Evolutionary conservation across 495 filamentous ascomycete species (phyloP).

Genomic region (Lichenothelia convexa): DNA sequence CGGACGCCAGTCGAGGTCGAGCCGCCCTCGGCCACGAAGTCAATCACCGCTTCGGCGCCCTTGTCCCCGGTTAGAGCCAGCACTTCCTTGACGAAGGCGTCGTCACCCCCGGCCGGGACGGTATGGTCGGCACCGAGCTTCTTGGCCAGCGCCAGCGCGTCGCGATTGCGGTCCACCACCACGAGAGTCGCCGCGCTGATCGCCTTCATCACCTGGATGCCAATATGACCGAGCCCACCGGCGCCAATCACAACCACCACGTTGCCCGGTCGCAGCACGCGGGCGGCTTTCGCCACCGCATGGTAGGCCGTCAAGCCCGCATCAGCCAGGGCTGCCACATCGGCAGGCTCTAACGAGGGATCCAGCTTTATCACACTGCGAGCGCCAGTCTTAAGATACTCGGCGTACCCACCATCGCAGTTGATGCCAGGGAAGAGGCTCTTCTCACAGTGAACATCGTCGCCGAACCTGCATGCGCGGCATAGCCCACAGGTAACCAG

Average conservation of each 20-base stretch:
- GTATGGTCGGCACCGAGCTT: conserved; percentile 4
- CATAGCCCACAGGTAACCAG: conserved; percentile 4
- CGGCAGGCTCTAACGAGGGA: conserved; percentile 4
- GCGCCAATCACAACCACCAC: conserved; percentile 4
- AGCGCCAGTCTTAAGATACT: conserved; percentile 4
- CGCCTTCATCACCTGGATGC: conserved; percentile 6
- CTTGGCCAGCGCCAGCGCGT: conserved; percentile 5
- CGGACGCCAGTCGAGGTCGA: conserved; percentile 2
- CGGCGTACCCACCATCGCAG: conserved; percentile 2
- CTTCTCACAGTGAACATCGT: conserved; percentile 4
- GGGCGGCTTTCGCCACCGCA: conserved; percentile 4
- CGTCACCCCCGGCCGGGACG: conserved; percentile 2
- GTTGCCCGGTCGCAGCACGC: conserved; percentile 4
- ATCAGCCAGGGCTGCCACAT: conserved; percentile 5
- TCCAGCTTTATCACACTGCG: conserved; percentile 6
- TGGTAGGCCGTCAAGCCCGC: conserved; percentile 9
- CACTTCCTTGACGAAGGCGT: conserved; percentile 4
- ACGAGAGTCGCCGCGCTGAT: conserved; percentile 5
- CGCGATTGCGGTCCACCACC: conserved; percentile 3
- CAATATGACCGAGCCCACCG: conserved; percentile 5
- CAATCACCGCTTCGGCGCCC: conserved; percentile 5
- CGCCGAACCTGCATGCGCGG: conserved; percentile 2
- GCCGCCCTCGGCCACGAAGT: conserved; percentile 5
- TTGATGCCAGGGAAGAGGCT: conserved; percentile 4
- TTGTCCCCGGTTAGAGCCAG: conserved; percentile 2